Conservation (phyloP, 768 basidiomycete genomes). For the Sarcodon aspratus region DNA sequence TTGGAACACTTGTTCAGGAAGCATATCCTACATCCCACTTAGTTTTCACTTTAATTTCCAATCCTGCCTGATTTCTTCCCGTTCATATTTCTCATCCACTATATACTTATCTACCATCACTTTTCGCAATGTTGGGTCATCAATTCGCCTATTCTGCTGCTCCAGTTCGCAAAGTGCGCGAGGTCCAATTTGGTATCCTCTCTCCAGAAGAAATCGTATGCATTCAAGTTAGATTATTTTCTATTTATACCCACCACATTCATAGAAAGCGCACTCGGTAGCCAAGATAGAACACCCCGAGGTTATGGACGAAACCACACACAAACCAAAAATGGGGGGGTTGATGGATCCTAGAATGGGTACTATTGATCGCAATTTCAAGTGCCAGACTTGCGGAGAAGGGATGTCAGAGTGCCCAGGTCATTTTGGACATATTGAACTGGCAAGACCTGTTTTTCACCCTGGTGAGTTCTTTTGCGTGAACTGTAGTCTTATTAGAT, state of each 20-base stretch:
- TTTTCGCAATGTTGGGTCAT: constrained; percentile 60
- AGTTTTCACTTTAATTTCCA: constrained; percentile 6
- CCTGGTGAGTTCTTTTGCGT: constrained; percentile 54
- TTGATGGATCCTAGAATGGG: constrained; percentile 98
- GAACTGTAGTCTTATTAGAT: not conserved
- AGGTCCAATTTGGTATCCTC: constrained; percentile 97
- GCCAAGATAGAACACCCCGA: constrained; percentile 98
- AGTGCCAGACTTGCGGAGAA: constrained; percentile 99
- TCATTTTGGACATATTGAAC: constrained; percentile 97
- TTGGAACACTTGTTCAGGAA: no score
- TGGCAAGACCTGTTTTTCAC: constrained; percentile 95
- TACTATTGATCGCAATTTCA: constrained; percentile 94
- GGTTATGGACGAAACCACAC: constrained; percentile 92
- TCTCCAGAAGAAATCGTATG: constrained; percentile 97
- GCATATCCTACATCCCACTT: not conserved
- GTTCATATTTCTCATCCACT: constrained; percentile 1
- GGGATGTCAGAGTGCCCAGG: constrained; percentile 99
- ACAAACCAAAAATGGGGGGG: constrained; percentile 85
- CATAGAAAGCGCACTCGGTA: constrained; percentile 95
- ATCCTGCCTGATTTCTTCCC: constrained; percentile 5
- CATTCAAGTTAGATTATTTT: constrained; percentile 8
- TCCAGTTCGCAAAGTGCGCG: constrained; percentile 90
- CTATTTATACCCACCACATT: constrained; percentile 3
- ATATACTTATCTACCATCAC: constrained; percentile 3
- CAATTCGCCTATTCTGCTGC: constrained; percentile 90